Percentiles rank a stretch among this genome's conserved stretches.
Conservation (phyloP, 2,329 filamentous ascomycete species). For the Cladosporium sp. region DNA sequence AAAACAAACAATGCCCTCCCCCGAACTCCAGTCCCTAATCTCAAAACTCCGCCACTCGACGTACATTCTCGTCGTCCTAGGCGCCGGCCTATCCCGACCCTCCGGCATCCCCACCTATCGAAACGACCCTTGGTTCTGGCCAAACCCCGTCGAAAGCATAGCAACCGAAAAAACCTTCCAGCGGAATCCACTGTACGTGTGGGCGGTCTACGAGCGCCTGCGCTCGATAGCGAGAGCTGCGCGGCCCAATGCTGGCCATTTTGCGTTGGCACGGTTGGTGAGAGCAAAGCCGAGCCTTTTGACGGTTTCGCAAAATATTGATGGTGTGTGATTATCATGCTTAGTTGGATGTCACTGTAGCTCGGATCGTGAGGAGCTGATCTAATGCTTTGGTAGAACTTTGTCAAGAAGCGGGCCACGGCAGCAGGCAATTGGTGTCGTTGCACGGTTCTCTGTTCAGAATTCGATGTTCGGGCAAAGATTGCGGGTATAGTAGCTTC, state of each 20-base stretch:
- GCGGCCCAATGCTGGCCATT: conserved; percentile 23
- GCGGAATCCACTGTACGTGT: conserved; percentile 21
- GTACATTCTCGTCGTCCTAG: conserved; percentile 23
- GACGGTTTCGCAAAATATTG: conserved; percentile 27
- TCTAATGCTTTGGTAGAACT: too few species aligned
- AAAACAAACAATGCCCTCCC: too few species aligned
- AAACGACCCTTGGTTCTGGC: conserved; percentile 13
- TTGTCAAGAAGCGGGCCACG: neutral
- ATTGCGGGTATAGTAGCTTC: too few species aligned
- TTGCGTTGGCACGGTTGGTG: conserved; percentile 20
- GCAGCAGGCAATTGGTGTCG: too few species aligned
- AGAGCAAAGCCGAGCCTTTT: conserved; percentile 17
- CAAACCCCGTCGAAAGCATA: conserved; percentile 14
- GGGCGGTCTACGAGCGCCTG: conserved; percentile 21
- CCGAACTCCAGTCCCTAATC: too few species aligned
- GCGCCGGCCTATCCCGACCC: conserved; percentile 24
- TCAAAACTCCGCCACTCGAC: neutral
- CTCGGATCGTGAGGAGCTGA: too few species aligned
- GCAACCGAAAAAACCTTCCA: conserved; percentile 18
- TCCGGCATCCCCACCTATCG: conserved; percentile 27
- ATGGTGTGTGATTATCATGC: neutral
- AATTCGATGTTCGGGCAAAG: too few species aligned
- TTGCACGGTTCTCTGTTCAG: too few species aligned
- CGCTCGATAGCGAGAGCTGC: conserved; percentile 16
- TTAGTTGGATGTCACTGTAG: too few species aligned